Percentiles rank a stretch among this genome's conserved stretches.
Evolutionary conservation across 2,329 filamentous ascomycete genomes (phyloP).

Genomic region (Chaetomium olivaceum): DNA sequence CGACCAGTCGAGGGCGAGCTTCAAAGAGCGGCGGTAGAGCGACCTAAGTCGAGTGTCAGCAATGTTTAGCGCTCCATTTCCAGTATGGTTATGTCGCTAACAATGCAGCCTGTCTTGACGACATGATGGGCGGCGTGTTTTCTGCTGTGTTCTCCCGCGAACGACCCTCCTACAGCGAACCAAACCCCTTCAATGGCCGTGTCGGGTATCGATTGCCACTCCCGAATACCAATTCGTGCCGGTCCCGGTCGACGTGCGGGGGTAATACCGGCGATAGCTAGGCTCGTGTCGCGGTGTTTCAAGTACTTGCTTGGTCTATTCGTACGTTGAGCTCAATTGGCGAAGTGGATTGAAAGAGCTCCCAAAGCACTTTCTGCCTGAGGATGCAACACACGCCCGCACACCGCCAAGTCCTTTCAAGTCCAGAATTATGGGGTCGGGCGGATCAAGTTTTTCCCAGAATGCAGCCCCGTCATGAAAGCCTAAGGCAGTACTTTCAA

Average conservation of each 20-base stretch:
- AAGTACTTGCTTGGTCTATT: conserved; percentile 7
- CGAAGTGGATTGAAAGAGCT: conserved; percentile 30
- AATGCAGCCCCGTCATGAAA: background rate
- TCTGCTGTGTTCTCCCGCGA: background rate
- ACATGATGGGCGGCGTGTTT: conserved; percentile 28
- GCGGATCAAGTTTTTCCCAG: conserved; percentile 16
- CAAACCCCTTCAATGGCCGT: conserved; percentile 10
- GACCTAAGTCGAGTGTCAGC: conserved; percentile 48
- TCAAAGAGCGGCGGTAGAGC: conserved; percentile 89
- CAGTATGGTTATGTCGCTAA: conserved; percentile 20
- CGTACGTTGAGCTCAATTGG: conserved; percentile 28
- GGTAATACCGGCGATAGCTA: background rate
- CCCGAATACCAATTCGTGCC: background rate
- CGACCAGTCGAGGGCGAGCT: conserved; percentile 92
- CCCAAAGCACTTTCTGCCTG: conserved; percentile 23
- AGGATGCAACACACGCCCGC: conserved; percentile 17
- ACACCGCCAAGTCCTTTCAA: too few relatives aligned
- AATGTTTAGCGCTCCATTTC: background rate
- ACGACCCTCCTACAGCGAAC: background rate
- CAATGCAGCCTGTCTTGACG: conserved; percentile 32
- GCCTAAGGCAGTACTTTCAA: conserved; percentile 2
- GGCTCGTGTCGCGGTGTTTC: conserved; percentile 17
- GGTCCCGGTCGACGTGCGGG: background rate
- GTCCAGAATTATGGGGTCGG: background rate
- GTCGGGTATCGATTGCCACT: background rate